A percentile compares a stretch with the other conserved stretches of the same genome.
phyloP scores from a whole-genome alignment of 345 rosid genomes.

The Rhodamnia rubescens region DNA sequence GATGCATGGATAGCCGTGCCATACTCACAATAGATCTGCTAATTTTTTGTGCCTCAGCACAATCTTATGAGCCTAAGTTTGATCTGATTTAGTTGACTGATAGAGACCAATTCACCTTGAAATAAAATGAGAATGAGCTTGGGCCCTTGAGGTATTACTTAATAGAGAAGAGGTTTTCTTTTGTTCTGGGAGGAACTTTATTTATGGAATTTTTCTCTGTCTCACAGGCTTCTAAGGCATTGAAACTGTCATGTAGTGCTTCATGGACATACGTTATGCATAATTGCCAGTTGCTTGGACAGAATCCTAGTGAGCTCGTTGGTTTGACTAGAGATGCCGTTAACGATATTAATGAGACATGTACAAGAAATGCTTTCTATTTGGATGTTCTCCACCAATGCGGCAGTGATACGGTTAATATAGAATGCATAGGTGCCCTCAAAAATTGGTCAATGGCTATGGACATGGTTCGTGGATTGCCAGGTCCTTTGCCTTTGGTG shows the following conservation, averaged over 20 bases:
- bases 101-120: background rate
- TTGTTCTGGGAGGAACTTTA: background rate
- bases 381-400: conserved; percentile 68
- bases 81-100: background rate
- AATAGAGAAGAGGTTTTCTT: conserved; percentile 38
- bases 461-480: conserved; percentile 28
- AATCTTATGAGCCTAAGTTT: background rate
- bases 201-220: background rate
- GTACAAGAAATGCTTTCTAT: conserved; percentile 50
- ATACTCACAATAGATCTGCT: background rate
- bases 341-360: conserved; percentile 40
- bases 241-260: conserved; percentile 60
- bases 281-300: conserved; percentile 31
- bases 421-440: conserved; percentile 29
- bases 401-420: conserved; percentile 26
- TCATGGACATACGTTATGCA: conserved; percentile 56
- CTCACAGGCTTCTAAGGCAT: conserved; percentile 71
- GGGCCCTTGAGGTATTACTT: background rate
- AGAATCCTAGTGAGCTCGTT: conserved; percentile 16
- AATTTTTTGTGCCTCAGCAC: background rate
- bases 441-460: conserved; percentile 64
- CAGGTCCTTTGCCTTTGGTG: conserved; percentile 61
- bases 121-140: background rate
- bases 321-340: conserved; percentile 42
- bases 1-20: background rate